phyloP scores from a whole-genome alignment of 176 grass and related monocot genomes.

The Carex scoparia region DNA sequence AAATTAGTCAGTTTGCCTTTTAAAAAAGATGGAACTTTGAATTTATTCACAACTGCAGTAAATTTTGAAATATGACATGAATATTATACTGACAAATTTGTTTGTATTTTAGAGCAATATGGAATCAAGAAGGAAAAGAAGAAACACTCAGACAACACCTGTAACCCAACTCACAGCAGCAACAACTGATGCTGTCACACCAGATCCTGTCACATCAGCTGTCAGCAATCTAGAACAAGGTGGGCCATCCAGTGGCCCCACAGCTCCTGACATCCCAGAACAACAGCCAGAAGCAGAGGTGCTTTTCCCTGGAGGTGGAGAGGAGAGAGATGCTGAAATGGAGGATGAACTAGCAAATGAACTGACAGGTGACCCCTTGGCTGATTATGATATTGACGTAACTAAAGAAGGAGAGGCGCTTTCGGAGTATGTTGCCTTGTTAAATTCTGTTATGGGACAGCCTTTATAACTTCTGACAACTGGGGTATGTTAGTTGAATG shows the following conservation, averaged over 20 bases:
- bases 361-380: conserved; percentile 60
- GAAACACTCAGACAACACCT: conserved; percentile 1
- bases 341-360: conserved; percentile 71
- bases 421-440: conserved; percentile 57
- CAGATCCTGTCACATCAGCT: background rate
- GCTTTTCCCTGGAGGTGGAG: conserved; percentile 5
- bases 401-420: conserved; percentile 71
- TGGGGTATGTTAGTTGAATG: background rate
- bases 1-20: background rate
- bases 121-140: conserved; percentile 39
- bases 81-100: background rate
- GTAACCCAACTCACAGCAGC: background rate
- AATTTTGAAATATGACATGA: background rate
- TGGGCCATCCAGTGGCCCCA: background rate
- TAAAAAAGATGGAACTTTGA: background rate
- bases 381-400: conserved; percentile 85
- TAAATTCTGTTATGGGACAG: conserved; percentile 39
- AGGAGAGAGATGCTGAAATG: conserved; percentile 46
- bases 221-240: conserved; percentile 2
- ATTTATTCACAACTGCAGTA: conserved; percentile 11
- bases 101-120: conserved; percentile 41
- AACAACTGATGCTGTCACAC: background rate
- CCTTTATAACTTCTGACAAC: background rate
- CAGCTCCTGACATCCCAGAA: conserved; percentile 22
- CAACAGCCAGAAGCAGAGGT: background rate